Evolutionary conservation across 768 basidiomycete genomes (phyloP).

Genomic region (Kwoniella sp.): DNA sequence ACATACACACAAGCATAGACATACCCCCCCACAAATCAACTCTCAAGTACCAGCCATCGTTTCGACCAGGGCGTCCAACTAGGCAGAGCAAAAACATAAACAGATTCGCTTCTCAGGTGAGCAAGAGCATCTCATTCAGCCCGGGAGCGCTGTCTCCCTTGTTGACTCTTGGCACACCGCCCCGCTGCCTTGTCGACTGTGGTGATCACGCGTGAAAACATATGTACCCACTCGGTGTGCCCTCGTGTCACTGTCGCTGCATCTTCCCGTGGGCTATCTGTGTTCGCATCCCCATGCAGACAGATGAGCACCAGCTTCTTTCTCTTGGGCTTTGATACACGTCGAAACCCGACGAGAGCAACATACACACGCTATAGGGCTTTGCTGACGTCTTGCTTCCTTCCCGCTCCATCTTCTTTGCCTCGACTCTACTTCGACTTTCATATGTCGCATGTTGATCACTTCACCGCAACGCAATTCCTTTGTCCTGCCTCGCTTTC

Average conservation of each 20-base stretch:
- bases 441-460: not conserved
- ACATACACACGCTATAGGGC: not conserved
- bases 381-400: conserved; percentile 18
- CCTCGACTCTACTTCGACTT: not conserved
- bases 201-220: too few species aligned
- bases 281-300: not conserved
- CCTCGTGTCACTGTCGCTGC: not conserved
- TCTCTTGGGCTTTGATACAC: not conserved
- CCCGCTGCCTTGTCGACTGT: too few species aligned
- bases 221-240: too few species aligned
- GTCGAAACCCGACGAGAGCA: not conserved
- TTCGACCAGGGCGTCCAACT: not conserved
- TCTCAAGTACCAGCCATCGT: not conserved
- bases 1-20: conserved; percentile 1
- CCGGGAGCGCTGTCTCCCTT: not conserved
- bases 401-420: conserved; percentile 2
- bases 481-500: conserved; percentile 5
- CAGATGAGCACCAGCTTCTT: not conserved
- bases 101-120: not conserved
- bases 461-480: not conserved
- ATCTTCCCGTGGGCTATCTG: not conserved
- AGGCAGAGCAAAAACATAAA: not conserved
- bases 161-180: too few species aligned
- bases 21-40: not conserved
- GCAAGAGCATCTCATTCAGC: not conserved